These are phyloP conservation scores for Nicotiana knightiana DNA, from an alignment of 257 asterid species.

Conservation along the genomic window DNA sequence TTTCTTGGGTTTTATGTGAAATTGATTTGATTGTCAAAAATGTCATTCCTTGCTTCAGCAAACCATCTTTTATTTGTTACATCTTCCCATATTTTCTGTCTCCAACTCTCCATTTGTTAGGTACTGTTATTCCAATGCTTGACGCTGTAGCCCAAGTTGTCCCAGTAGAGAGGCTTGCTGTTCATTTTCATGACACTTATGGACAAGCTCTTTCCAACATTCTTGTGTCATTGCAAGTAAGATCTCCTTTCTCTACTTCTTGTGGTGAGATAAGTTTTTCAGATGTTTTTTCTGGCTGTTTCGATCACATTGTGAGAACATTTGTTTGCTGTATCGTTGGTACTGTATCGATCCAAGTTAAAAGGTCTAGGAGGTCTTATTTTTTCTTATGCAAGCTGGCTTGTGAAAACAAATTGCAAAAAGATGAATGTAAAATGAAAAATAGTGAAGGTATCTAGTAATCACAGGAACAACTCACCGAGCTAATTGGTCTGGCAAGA, in stretches of 20 bases:
- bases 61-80: background rate
- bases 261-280: background rate
- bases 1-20: background rate
- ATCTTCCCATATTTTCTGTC: background rate
- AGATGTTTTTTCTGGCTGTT: background rate
- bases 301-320: background rate
- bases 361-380: background rate
- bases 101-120: constrained; percentile 24
- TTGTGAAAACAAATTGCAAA: background rate
- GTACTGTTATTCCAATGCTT: constrained; percentile 85
- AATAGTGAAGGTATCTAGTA: background rate
- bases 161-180: constrained; percentile 86
- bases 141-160: constrained; percentile 74
- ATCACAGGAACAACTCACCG: too few species aligned
- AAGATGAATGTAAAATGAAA: background rate
- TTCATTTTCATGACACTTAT: constrained; percentile 96
- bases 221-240: constrained; percentile 78
- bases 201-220: constrained; percentile 95
- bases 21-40: background rate
- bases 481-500: too few species aligned
- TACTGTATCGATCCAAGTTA: background rate
- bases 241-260: constrained; percentile 9
- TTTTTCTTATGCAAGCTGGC: background rate
- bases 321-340: background rate
- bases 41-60: background rate